Base-by-base conservation (phyloP, 2,329 filamentous ascomycete genomes). In the Drechslerella dactyloides region DNA sequence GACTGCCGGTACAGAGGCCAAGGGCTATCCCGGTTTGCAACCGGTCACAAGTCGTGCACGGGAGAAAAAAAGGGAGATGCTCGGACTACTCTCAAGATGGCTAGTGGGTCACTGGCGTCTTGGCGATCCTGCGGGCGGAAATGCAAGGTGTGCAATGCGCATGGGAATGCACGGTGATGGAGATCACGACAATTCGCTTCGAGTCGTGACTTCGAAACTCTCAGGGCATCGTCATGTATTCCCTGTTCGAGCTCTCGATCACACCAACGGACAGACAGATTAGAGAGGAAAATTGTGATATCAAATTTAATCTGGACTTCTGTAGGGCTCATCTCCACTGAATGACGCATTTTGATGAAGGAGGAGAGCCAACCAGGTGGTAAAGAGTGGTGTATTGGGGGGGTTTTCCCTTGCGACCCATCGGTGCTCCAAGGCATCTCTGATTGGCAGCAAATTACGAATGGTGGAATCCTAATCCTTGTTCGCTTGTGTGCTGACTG, bases 381-480 rank as follows among this genome's bases (percentile, higher is more conserved):
- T 15, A 48, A 3, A 23, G 42, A 42, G 57, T 44, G 40, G 65
- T 57, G 57, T 62, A 58, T 63, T 42, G 58, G 56, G 42, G n/a
- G n/a, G n/a, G n/a, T n/a, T 17, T 10, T 27, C 40, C 46, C 19
- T 21, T 53, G 33, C 44, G 51, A 35, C 63, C 57, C 37, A 62
- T 61, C 52, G 30, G 42, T 55, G 35, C 40, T n/a, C n/a, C 37
- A 13, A 58, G 35, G 23, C 44, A 13, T 19, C 13, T 11, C 50
- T 63, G 54, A 70, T 70, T 70, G 66, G 66, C 42, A 60, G 58
- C 35, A 70, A 48, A 60, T 64, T 63, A 64, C 56, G 54, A 37
- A 62, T 52, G 56, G 51, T 46, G 56, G 46, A 44, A n/a, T 21
- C 46, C 17, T 17, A 27, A 48, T 40, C 66, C 66, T 55, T 70